Conservation (phyloP, 2,329 filamentous ascomycete genomes). For the Ciborinia camelliae region DNA sequence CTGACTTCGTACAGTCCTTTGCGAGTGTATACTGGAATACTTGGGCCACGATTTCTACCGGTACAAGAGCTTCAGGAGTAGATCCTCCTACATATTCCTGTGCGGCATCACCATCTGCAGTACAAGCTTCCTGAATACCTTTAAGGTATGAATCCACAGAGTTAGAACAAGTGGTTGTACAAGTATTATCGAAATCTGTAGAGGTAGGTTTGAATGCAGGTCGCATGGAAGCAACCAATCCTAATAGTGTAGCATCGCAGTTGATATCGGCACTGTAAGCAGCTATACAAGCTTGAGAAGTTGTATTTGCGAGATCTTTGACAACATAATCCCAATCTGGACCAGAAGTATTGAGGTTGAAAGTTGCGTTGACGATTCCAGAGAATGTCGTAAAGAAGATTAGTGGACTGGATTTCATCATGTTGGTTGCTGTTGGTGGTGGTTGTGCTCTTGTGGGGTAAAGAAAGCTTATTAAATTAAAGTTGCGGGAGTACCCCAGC, state of each 20-base stretch:
- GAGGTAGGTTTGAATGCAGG: constrained; percentile 32
- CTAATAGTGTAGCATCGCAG: constrained; percentile 35
- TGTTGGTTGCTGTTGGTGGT: not conserved
- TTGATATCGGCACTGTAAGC: constrained; percentile 36
- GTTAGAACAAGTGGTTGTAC: constrained; percentile 32
- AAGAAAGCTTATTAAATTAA: not conserved
- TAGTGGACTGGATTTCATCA: not conserved
- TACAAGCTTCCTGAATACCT: constrained; percentile 32
- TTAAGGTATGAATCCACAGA: constrained; percentile 33
- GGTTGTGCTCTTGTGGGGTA: not conserved
- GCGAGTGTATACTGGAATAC: constrained; percentile 19
- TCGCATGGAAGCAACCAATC: constrained; percentile 35
- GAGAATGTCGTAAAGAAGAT: not conserved
- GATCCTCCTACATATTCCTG: constrained; percentile 22
- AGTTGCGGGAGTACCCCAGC: too few species aligned
- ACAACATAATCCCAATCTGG: constrained; percentile 37
- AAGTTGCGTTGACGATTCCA: constrained; percentile 12
- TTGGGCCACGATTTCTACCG: constrained; percentile 16
- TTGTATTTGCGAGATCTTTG: constrained; percentile 35
- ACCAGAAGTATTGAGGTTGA: constrained; percentile 35
- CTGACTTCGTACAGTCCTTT: not conserved
- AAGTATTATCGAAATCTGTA: constrained; percentile 32
- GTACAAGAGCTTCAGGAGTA: constrained; percentile 29
- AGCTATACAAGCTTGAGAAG: constrained; percentile 35
- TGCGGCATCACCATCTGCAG: constrained; percentile 33